Evolutionary conservation across 2,329 filamentous ascomycete genomes (phyloP).

Genomic region (Neofusicoccum parvum): DNA sequence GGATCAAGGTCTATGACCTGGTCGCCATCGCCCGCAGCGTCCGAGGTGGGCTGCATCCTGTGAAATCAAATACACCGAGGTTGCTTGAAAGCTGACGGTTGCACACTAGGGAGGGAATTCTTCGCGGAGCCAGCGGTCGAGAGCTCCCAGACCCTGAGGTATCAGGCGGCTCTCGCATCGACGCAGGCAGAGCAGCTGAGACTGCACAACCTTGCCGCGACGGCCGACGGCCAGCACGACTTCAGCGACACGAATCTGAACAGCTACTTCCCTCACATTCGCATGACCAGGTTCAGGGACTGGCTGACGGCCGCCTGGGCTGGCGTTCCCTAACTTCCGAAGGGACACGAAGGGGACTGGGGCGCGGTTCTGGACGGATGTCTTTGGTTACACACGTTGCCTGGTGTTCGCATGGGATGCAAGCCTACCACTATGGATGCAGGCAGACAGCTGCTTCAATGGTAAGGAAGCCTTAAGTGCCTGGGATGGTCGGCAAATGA

Average conservation of each 20-base stretch:
- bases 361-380: not conserved
- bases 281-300: constrained; percentile 37
- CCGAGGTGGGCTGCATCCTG: not conserved
- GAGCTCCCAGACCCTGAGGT: constrained; percentile 52
- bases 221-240: constrained; percentile 68
- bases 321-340: constrained; percentile 27
- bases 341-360: no score
- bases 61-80: not conserved
- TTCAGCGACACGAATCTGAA: constrained; percentile 62
- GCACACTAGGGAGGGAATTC: constrained; percentile 32
- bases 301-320: constrained; percentile 43
- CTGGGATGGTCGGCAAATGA: no score
- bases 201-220: constrained; percentile 65
- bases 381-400: not conserved
- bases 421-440: no score
- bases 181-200: constrained; percentile 40
- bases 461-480: no score
- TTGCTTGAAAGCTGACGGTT: constrained; percentile 16
- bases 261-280: constrained; percentile 41
- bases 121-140: constrained; percentile 27
- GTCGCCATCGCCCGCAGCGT: constrained; percentile 53
- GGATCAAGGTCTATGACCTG: constrained; percentile 62
- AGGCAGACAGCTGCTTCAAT: no score
- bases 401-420: no score
- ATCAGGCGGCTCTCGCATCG: constrained; percentile 50